Evolutionary conservation across 805 yeast species (phyloP).

Genomic region (Pichia pseudocactophila): DNA sequence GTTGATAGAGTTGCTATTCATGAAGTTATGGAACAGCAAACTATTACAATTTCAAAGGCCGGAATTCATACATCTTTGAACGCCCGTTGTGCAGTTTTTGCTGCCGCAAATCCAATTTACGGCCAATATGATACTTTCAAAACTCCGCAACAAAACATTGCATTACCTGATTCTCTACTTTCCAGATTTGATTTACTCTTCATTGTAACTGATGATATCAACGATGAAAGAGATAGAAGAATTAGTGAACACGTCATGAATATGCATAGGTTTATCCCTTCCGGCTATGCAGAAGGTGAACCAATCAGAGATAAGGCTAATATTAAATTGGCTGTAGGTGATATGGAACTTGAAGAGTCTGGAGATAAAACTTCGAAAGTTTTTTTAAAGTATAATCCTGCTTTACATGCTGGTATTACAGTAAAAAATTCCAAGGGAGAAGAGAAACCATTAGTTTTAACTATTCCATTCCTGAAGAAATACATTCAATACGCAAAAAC

Average conservation of each 20-base stretch:
- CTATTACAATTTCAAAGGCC: constrained; percentile 95
- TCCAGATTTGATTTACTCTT: constrained; percentile 95
- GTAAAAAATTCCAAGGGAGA: constrained; percentile 16
- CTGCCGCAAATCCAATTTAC: constrained; percentile 96
- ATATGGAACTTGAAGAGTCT: constrained; percentile 37
- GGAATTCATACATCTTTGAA: constrained; percentile 95
- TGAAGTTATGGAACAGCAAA: constrained; percentile 99
- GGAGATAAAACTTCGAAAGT: constrained; percentile 48
- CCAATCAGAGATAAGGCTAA: constrained; percentile 76
- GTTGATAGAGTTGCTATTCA: constrained; percentile 96
- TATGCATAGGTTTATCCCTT: constrained; percentile 84
- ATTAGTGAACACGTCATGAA: constrained; percentile 91
- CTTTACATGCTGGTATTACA: constrained; percentile 42
- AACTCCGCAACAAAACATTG: constrained; percentile 94
- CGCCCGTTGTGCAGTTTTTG: constrained; percentile 93
- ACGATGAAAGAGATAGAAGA: constrained; percentile 72
- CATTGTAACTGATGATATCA: constrained; percentile 92
- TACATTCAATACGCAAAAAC: constrained; percentile 91
- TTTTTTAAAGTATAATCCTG: constrained; percentile 76
- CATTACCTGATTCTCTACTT: constrained; percentile 89
- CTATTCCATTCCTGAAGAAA: constrained; percentile 82
- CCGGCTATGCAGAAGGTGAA: constrained; percentile 85
- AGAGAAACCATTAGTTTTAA: constrained; percentile 38
- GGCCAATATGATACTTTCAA: constrained; percentile 95
- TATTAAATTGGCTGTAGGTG: constrained; percentile 76